These are phyloP conservation scores for Trypanosoma melophagium DNA, from an alignment of 208 protist species.

Conservation along the genomic window DNA sequence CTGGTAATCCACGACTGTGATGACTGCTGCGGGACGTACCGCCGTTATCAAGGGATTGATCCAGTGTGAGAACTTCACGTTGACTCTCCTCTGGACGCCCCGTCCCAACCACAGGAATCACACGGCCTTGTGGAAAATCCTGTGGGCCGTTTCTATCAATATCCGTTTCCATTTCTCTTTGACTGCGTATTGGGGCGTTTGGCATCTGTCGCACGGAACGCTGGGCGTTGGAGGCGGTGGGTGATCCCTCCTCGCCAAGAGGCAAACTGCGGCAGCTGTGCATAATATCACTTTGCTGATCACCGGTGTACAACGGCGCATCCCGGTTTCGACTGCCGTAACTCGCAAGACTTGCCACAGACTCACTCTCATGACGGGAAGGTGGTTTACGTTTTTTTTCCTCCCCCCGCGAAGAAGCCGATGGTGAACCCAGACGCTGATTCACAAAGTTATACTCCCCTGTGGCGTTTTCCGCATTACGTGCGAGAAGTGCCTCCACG, in stretches of 20 bases:
- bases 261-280: constrained; percentile 14
- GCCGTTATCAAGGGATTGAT: not conserved
- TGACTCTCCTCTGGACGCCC: not conserved
- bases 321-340: too few relatives aligned
- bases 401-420: too few relatives aligned
- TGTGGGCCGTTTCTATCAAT: too few relatives aligned
- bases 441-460: not conserved
- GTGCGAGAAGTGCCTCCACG: constrained; percentile 46
- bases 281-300: constrained; percentile 12
- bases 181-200: too few relatives aligned
- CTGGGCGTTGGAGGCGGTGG: too few relatives aligned
- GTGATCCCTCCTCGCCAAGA: not conserved
- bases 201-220: too few relatives aligned
- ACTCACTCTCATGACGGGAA: not conserved
- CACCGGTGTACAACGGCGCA: too few relatives aligned
- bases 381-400: not conserved
- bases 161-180: too few relatives aligned
- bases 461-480: constrained; percentile 43
- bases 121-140: too few relatives aligned
- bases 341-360: constrained; percentile 1
- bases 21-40: not conserved
- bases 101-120: too few relatives aligned
- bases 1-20: not conserved
- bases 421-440: not conserved
- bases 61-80: not conserved